Percentiles rank a stretch among this genome's conserved stretches.
Evolutionary conservation across 345 rosid species (phyloP).

Genomic region (Moringa oleifera): DNA sequence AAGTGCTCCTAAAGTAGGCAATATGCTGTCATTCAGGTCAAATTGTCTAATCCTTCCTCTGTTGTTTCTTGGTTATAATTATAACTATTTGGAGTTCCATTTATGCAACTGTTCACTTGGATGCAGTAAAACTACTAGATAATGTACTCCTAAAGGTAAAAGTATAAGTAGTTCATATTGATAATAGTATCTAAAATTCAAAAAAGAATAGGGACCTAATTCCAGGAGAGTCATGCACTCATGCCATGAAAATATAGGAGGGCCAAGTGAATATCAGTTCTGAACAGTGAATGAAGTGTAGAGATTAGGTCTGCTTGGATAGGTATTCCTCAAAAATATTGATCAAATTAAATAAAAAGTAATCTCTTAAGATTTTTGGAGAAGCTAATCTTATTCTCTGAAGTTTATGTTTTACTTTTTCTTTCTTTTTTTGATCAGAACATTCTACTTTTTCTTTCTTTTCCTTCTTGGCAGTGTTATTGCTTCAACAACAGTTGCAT

Average conservation of each 20-base stretch:
- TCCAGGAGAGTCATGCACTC: background rate
- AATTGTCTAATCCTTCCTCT: conserved; percentile 18
- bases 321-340: too few relatives aligned
- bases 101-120: too few relatives aligned
- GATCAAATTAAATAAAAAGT: too few relatives aligned
- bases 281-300: background rate
- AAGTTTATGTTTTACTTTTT: too few relatives aligned
- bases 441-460: background rate
- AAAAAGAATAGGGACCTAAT: too few relatives aligned
- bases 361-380: too few relatives aligned
- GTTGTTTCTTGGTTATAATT: conserved; percentile 9
- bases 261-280: background rate
- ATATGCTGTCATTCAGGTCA: conserved; percentile 95
- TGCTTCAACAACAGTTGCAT: too few relatives aligned
- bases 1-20: conserved; percentile 72
- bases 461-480: background rate
- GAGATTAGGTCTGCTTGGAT: background rate
- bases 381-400: too few relatives aligned
- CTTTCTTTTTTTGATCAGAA: too few relatives aligned
- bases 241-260: background rate
- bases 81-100: background rate
- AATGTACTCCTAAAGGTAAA: background rate
- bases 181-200: too few relatives aligned
- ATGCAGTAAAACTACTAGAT: background rate
- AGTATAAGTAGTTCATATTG: background rate